Base-by-base conservation (phyloP, 163 green algal genomes). In the Chlorella variabilis region DNA sequence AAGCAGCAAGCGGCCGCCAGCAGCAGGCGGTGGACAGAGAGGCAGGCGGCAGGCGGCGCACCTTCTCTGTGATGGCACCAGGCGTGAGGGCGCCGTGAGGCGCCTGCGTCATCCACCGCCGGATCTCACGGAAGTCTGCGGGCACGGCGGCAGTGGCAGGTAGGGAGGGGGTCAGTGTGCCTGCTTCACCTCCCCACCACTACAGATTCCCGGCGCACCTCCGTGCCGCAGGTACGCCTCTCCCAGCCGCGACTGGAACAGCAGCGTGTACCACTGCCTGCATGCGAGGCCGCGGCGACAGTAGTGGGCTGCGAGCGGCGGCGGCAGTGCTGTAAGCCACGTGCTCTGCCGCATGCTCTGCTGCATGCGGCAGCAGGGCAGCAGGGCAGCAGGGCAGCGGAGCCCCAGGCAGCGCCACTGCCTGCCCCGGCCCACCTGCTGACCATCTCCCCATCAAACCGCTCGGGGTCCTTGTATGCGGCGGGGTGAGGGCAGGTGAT, bases 261-360 rank as follows among this genome's bases (percentile, higher is more conserved):
- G 36, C 31, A 92, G 42, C 9, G 94, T 87, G 84, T 95, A 95
- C 51, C 65, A 86, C 17, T 63, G 85, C 48, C 63, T 80, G 31
- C 51, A 74, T 27, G 65, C 4, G 2, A 9, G 17, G 4, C 7
- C 15, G 62, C 25, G 62, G 27, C 6, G 62, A 8, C 5, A 6
- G 21, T 9, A 70, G 27, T 42, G n/a, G 62, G 13, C 33, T 23
- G 45, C 45, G 15, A 54, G 45, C 45, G 11, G 45, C 45, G 45
- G 11, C 45, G 45, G 45, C 45, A 54, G 45, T 23, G 45, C 45
- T 23, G 45, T 54, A 15, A 11, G 11, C 15, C 45, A 54, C 45
- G 45, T 54, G n/a, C 45, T 54, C 45, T 54, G 45, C 45, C 45
- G 45, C 11, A 54, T 54, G 45, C 11, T 54, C n/a, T n/a, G n/a